Base-by-base conservation (phyloP, 2,329 filamentous ascomycete species). In the Cytospora chrysosperma region DNA sequence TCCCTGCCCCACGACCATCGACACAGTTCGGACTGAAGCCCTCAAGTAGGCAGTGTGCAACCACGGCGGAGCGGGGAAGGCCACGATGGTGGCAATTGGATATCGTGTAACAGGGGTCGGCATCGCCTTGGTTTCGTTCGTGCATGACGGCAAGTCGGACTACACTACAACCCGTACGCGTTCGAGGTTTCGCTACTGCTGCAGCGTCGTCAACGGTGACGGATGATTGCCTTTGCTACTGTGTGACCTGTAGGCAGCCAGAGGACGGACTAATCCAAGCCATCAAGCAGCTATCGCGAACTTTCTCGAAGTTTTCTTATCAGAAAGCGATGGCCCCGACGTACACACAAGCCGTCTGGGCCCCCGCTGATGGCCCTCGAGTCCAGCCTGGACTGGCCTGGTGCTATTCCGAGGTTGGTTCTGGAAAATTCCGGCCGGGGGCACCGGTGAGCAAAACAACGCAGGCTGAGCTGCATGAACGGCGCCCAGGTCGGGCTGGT, bases 31-130 rank as follows among this genome's bases (percentile, higher is more conserved):
- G 51, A 50, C 26, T 49, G 37, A 27, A 27, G 6, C 17, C 15
- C 28, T 34, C 17, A 13, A 34, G 30, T 52, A 17, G 50, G 27
- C 56, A 26, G 49, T 58, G 34, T 28, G 28, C 56, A 60, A 59
- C 51, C 40, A 61, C 27, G 54, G 63, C 55, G 63, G 59, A 58
- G 55, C 59, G 63, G 63, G 63, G 59, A 65, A 53, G 55, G 10
- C 50, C 34, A 56, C 40, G 40, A 43, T 52, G 40, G 51, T 56
- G 40, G 43, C 61, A 53, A 62, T 65, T 65, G 59, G 63, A 15
- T 26, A 40, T 43, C 40, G 50, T 55, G 63, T 54, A 56, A 64
- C 62, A 62, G 56, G 63, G 59, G 59, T 30, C 30, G 43, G 47
- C 57, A 54, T 30, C 32, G 27, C 32, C 50, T 28, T 47, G 55